These are phyloP conservation scores for Aspergillus phoenicis DNA, from an alignment of 2,329 filamentous ascomycete species.

Conservation along the genomic window DNA sequence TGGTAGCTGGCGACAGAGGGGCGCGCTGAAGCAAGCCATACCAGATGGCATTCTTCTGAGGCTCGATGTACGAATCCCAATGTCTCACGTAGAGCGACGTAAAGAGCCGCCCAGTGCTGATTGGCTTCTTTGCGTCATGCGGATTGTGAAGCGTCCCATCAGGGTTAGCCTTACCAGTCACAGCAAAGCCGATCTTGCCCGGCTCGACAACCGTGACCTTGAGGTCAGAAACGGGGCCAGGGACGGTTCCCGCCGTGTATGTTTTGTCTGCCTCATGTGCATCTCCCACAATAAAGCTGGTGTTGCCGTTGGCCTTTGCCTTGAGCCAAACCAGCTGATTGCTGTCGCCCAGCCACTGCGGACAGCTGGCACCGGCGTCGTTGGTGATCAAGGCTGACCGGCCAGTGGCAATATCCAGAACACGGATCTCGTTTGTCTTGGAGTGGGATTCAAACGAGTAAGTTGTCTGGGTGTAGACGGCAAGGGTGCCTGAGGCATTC, in stretches of 20 bases:
- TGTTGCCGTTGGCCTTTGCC: conserved; percentile 49
- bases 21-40: conserved; percentile 50
- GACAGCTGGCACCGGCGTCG: conserved; percentile 48
- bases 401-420: conserved; percentile 47
- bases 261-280: conserved; percentile 43
- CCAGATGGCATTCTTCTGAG: conserved; percentile 54
- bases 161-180: conserved; percentile 50
- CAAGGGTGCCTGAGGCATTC: conserved; percentile 50
- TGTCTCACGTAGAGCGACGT: conserved; percentile 56
- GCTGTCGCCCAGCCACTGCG: conserved; percentile 49
- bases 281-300: conserved; percentile 48
- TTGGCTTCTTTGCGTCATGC: conserved; percentile 50
- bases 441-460: conserved; percentile 54
- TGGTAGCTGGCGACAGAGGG: conserved; percentile 39
- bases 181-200: conserved; percentile 49
- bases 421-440: conserved; percentile 50
- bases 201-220: conserved; percentile 47
- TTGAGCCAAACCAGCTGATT: conserved; percentile 52
- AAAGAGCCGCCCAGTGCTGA: conserved; percentile 52
- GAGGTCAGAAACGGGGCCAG: conserved; percentile 50
- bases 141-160: conserved; percentile 55
- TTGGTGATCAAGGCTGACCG: conserved; percentile 47
- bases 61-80: conserved; percentile 55
- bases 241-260: conserved; percentile 50
- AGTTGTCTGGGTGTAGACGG: conserved; percentile 52